Conservation (phyloP, 352 stramenopile genomes). For the Phytopythium oedochilum region DNA sequence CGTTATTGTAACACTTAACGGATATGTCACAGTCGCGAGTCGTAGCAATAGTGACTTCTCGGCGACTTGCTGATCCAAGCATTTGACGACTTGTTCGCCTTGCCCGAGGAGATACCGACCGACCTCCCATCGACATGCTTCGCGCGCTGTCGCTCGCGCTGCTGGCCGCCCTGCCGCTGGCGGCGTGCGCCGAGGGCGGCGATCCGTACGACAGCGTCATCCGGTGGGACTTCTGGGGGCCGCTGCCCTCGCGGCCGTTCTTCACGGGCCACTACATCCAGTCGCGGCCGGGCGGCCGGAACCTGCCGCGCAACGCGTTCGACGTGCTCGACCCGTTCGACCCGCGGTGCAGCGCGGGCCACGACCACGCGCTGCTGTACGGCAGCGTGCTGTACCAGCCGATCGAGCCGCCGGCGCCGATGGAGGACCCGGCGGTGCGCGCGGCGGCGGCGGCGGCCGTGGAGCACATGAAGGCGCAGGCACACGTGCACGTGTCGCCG, state of each 20-base stretch:
- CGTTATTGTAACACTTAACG: too few species aligned
- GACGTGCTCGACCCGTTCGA: conserved; percentile 57
- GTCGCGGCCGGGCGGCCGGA: conserved; percentile 39
- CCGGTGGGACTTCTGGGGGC: conserved; percentile 70
- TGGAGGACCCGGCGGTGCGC: conserved; percentile 34
- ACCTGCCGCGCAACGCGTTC: conserved; percentile 46
- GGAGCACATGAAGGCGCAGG: conserved; percentile 27
- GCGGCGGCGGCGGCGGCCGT: conserved; percentile 36
- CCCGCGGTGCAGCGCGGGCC: conserved; percentile 13
- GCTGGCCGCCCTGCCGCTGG: background rate
- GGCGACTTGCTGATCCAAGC: too few species aligned
- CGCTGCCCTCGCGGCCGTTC: conserved; percentile 26
- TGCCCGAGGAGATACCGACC: background rate
- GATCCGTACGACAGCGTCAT: conserved; percentile 12
- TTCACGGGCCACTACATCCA: conserved; percentile 62
- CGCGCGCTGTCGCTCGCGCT: conserved; percentile 5
- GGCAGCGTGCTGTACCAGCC: conserved; percentile 52
- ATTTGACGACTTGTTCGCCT: too few species aligned
- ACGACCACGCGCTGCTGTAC: conserved; percentile 47
- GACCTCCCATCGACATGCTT: background rate
- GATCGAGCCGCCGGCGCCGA: conserved; percentile 17
- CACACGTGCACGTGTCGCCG: conserved; percentile 36
- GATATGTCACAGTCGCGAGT: too few species aligned
- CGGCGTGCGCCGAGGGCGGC: background rate
- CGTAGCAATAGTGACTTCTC: too few species aligned